Evolutionary conservation across 2,329 filamentous ascomycete species (phyloP).

Genomic region (Microdochium nivale): DNA sequence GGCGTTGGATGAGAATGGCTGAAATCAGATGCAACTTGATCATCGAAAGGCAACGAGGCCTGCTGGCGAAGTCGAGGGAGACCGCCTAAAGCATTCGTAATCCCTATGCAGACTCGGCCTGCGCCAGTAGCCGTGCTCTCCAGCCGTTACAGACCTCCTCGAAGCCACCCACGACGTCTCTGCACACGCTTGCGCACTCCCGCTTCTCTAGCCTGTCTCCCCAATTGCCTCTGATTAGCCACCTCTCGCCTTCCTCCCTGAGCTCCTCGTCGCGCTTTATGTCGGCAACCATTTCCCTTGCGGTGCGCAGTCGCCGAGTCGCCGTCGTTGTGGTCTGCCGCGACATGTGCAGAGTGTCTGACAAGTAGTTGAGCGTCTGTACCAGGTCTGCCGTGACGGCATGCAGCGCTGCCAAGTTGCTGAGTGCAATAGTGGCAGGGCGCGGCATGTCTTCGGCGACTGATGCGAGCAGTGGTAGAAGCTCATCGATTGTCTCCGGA

Average conservation of each 20-base stretch:
- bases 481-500: slow-evolving; percentile 55
- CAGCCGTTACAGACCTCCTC: slow-evolving; percentile 83
- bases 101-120: slow-evolving; percentile 37
- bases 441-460: slow-evolving; percentile 61
- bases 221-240: slow-evolving; percentile 79
- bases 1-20: too few species aligned
- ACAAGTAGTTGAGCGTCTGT: slow-evolving; percentile 74
- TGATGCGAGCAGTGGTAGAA: slow-evolving; percentile 59
- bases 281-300: slow-evolving; percentile 78
- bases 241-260: slow-evolving; percentile 72
- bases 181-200: slow-evolving; percentile 76
- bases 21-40: too few species aligned
- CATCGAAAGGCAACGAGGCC: too few species aligned
- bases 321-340: slow-evolving; percentile 80
- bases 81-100: too few species aligned
- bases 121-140: slow-evolving; percentile 65
- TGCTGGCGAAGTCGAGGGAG: too few species aligned
- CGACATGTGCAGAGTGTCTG: slow-evolving; percentile 90
- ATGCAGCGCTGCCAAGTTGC: slow-evolving; percentile 61
- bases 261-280: slow-evolving; percentile 76
- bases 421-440: slow-evolving; percentile 51
- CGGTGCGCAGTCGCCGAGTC: slow-evolving; percentile 68
- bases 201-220: slow-evolving; percentile 64
- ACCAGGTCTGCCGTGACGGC: slow-evolving; percentile 65
- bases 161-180: slow-evolving; percentile 84